Base-by-base conservation (phyloP, 1,284 basidiomycete species). In the Apiotrichum montevideense region DNA sequence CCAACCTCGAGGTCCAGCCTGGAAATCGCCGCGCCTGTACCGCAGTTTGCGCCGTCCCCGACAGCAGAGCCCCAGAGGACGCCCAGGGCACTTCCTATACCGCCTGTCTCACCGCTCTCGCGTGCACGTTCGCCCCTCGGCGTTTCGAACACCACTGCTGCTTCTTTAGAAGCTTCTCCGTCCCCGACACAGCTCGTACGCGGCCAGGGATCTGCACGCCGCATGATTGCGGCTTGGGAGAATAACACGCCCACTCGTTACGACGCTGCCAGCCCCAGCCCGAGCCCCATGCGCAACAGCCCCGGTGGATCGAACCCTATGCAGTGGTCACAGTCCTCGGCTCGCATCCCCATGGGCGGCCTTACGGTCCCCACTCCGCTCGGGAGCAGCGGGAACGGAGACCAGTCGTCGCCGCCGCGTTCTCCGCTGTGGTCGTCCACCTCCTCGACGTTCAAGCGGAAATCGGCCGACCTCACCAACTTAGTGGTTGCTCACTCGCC, bases 391-490 rank as follows among this genome's bases (percentile, higher is more conserved):
- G 58, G 29, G 29, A 29, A 29, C 29, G 29, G 29, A 29, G 29
- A 29, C 29, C 29, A 15, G 5, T n/a, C 47, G 10, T 10, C n/a
- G 4, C n/a, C 35, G 2, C 4, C 47, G 9, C 62, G 65, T 7
- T 63, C 66, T 13, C 56, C 64, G 4, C 69, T 64, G 46, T 63
- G 66, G 5, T 9, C 47, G 9, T 49, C 47, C 7, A 49, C 47
- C 11, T 49, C 35, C 35, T 49, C 47, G 35, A 11, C 63, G 32
- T 63, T 64, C 53, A 57, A 61, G 50, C 35, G 47, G n/a, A 49
- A 49, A 34, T 37, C 35, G 11, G 35, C n/a, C 2, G 47, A 49
- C 6, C 47, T 49, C 15, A 49, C 46, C 46, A 4, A n/a, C 3
- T 14, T 29, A 29, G 29, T 29, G 3, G 29, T 29, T 29, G 29